These are phyloP conservation scores for Prunus mongolica DNA, from an alignment of 306 rosid genomes.

Conservation along the genomic window DNA sequence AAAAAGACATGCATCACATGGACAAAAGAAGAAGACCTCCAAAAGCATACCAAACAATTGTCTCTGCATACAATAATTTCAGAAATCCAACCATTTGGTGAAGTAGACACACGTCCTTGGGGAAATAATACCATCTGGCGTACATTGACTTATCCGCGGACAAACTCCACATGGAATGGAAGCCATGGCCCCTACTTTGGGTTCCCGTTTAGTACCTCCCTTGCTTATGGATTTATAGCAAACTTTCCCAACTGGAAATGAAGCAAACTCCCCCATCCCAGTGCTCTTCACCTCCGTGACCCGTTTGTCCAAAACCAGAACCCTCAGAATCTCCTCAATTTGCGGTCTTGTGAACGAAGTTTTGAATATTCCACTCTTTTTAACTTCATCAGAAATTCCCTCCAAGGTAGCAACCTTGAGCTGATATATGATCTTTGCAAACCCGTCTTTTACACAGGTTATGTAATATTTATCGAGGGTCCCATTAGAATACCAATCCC, in stretches of 20 bases:
- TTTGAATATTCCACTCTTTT: constrained; percentile 22
- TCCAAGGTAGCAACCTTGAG: constrained; percentile 50
- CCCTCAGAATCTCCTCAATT: constrained; percentile 48
- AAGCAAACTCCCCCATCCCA: constrained; percentile 56
- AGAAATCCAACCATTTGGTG: constrained; percentile 69
- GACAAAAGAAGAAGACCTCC: not conserved
- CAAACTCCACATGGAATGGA: constrained; percentile 81
- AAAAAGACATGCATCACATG: too few species aligned
- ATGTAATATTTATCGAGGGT: constrained; percentile 46
- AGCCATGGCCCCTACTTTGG: constrained; percentile 43
- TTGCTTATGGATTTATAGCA: constrained; percentile 57
- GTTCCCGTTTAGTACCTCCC: constrained; percentile 40
- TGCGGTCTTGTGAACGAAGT: constrained; percentile 38
- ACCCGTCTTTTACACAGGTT: constrained; percentile 31
- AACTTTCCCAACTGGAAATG: constrained; percentile 47
- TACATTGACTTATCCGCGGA: constrained; percentile 50
- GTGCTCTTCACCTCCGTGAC: constrained; percentile 54
- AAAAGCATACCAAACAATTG: not conserved
- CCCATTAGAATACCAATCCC: constrained; percentile 63
- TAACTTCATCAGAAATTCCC: constrained; percentile 33
- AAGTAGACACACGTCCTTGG: constrained; percentile 61
- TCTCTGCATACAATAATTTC: not conserved
- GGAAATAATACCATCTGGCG: constrained; percentile 64
- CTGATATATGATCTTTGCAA: constrained; percentile 32
- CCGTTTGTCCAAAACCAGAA: constrained; percentile 61